Conservation (phyloP, 306 rosid species). For the Trifolium repens region DNA sequence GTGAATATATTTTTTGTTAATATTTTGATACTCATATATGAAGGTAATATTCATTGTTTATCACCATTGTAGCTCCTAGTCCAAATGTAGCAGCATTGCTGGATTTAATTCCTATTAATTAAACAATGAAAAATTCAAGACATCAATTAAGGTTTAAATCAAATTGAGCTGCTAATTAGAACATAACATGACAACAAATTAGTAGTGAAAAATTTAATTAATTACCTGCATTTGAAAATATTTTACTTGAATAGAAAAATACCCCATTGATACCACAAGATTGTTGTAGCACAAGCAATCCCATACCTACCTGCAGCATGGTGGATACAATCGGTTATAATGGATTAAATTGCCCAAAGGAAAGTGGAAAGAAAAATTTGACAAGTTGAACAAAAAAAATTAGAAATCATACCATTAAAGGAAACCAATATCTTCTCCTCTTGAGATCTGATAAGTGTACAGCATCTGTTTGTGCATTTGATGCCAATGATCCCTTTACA, state of each 20-base stretch:
- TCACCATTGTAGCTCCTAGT: slow-evolving; percentile 68
- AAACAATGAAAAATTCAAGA: not conserved
- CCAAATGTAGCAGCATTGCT: slow-evolving; percentile 67
- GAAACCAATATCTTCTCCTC: slow-evolving; percentile 81
- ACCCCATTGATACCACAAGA: slow-evolving; percentile 75
- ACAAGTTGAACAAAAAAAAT: slow-evolving; percentile 3
- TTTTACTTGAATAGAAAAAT: slow-evolving; percentile 70
- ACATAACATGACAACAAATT: not conserved
- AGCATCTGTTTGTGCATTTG: slow-evolving; percentile 44
- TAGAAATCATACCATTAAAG: slow-evolving; percentile 60
- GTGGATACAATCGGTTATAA: no score
- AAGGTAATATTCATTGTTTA: not conserved
- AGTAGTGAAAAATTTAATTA: not conserved
- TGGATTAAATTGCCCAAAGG: not conserved
- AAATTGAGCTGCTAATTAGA: not conserved
- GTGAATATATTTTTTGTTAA: not conserved
- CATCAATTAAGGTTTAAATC: not conserved
- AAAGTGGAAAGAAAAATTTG: not conserved
- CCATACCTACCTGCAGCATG: slow-evolving; percentile 65
- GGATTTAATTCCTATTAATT: slow-evolving; percentile 62
- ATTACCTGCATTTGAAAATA: slow-evolving; percentile 71
- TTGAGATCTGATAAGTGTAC: slow-evolving; percentile 63
- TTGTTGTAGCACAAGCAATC: slow-evolving; percentile 74
- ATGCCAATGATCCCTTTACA: slow-evolving; percentile 60
- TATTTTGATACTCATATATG: slow-evolving; percentile 1